Percentiles rank a stretch among this genome's conserved stretches.
Conservation (phyloP, 78 protist species). For the Dictyostelium capitatum region DNA sequence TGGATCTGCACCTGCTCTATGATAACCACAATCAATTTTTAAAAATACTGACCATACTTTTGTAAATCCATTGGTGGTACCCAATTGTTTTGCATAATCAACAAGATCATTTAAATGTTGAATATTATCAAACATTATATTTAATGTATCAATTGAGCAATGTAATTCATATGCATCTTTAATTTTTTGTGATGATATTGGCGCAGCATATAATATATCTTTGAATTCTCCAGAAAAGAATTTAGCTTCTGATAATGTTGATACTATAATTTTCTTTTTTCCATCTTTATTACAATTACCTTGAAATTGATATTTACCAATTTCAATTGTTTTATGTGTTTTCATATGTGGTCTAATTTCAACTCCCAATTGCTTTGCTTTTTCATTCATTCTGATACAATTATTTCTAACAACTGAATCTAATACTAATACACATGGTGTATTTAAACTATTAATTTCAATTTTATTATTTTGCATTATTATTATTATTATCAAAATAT, state of each 20-base stretch:
- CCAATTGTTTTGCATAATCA: background rate
- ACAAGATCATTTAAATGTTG: constrained; percentile 44
- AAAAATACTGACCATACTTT: constrained; percentile 72
- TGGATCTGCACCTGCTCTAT: constrained; percentile 79
- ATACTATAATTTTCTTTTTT: constrained; percentile 34
- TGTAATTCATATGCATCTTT: constrained; percentile 41
- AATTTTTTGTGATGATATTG: constrained; percentile 45
- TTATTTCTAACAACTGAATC: constrained; percentile 48
- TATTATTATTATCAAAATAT: too few species aligned
- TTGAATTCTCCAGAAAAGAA: constrained; percentile 46
- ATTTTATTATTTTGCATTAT: background rate
- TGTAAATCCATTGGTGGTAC: background rate
- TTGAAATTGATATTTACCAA: constrained; percentile 65
- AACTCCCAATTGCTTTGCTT: constrained; percentile 47
- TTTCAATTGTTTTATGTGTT: constrained; percentile 76
- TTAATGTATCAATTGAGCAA: constrained; percentile 23
- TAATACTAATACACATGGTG: constrained; percentile 62
- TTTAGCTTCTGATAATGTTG: constrained; percentile 62
- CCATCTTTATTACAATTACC: background rate
- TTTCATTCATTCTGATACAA: constrained; percentile 63
- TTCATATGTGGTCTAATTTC: constrained; percentile 76
- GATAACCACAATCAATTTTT: constrained; percentile 79
- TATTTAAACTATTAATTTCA: constrained; percentile 9
- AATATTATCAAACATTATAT: constrained; percentile 70
- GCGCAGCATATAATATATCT: constrained; percentile 62